Evolutionary conservation across 2,329 filamentous ascomycete genomes (phyloP), one percentile per base, ranked within the genome.

Genomic region (Talaromyces sp.): DNA sequence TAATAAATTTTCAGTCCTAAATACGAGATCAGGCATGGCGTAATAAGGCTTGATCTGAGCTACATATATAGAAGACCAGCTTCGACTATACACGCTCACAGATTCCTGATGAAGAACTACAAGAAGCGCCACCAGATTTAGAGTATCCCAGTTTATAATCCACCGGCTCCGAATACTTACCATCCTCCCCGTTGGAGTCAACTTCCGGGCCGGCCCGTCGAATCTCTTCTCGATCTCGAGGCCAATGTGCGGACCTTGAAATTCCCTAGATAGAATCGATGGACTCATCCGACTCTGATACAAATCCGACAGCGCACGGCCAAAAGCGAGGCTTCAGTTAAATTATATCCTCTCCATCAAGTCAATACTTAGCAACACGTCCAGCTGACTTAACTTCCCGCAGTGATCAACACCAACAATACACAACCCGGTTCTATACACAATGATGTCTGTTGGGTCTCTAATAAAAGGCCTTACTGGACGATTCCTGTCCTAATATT

Each of bases 391-490:
- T 3, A 3, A 27, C 3, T 27, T 3, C 27, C 27, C 27, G 3
- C 6, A 27, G 27, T 27, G 27, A 27, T 6, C 27, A 5, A 27
- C 27, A 3, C 3, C 27, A 6, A 27, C 27, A 27, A 27, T 54
- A 61, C 27, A 45, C 63, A 62, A 13, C 3, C 24, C 62, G 66
- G 66, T 75, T 73, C 64, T 76, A 70, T 62, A 75, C 72, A 11
- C 70, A 75, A 60, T 31, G 60, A 35, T 75, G 69, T 57, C 66
- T 76, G n/a, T 64, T 74, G 5, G 72, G 74, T 7, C 64, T 76
- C 22, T 66, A 71, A 41, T 41, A 60, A 41, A 59, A 67, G 1
- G 68, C 58, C 13, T 2, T 19, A 22, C 60, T 75, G 11, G 73
- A 76, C 60, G 49, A 60, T 16, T 22, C 5, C 24, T 75, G 71